Conservation (phyloP, 176 grass and related monocot genomes). For the Tillandsia fasciculata region DNA sequence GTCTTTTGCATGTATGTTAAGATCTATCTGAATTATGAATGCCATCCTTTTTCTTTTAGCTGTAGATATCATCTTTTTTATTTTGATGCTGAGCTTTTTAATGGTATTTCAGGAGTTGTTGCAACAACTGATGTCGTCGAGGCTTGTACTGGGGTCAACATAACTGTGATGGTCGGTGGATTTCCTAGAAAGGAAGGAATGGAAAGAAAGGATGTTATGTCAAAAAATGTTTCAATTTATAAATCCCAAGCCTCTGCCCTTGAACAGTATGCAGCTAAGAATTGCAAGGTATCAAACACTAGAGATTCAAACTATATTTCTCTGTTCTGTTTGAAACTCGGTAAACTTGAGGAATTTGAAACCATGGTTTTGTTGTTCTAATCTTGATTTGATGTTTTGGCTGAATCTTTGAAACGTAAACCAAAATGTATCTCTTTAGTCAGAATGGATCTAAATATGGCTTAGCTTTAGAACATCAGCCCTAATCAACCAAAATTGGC, state of each 20-base stretch:
- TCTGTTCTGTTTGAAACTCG: no score
- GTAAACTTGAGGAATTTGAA: no score
- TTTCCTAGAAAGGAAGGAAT: conserved; percentile 97
- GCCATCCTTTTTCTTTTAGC: no score
- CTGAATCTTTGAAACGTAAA: no score
- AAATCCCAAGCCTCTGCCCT: conserved; percentile 93
- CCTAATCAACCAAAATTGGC: no score
- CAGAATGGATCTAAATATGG: no score
- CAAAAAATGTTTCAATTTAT: conserved; percentile 98
- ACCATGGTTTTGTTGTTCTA: no score
- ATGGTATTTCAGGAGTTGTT: conserved; percentile 62
- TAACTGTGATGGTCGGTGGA: conserved; percentile 97
- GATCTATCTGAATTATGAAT: no score
- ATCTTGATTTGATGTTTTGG: no score
- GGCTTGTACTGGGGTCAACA: conserved; percentile 92
- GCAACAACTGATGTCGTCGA: conserved; percentile 83
- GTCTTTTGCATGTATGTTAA: no score
- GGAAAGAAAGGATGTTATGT: conserved; percentile 98
- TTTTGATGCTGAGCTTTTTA: not conserved
- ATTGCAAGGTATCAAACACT: conserved; percentile 61
- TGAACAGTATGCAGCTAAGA: conserved; percentile 69
- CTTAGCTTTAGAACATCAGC: no score
- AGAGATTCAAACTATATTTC: not conserved
- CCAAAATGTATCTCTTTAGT: no score
- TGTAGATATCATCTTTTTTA: not conserved